Percentiles rank a stretch among this genome's conserved stretches.
phyloP scores from a whole-genome alignment of 2,329 filamentous ascomycete species.

The Talaromyces piceae region DNA sequence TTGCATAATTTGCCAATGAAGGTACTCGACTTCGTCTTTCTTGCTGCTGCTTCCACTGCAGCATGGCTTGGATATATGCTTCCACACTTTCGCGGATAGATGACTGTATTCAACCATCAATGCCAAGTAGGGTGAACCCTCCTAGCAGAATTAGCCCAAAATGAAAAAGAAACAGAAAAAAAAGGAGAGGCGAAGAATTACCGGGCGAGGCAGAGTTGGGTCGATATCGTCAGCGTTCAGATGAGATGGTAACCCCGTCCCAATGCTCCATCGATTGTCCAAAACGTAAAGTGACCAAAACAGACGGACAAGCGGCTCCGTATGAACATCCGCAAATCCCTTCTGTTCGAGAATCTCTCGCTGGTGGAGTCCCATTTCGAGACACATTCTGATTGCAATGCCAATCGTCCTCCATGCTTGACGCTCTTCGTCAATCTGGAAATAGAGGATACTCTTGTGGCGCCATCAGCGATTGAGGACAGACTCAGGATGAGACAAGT shows the following conservation, averaged over 20 bases:
- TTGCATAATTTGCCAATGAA: constrained; percentile 74
- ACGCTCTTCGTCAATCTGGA: constrained; percentile 76
- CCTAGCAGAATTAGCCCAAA: constrained; percentile 16
- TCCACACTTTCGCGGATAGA: constrained; percentile 79
- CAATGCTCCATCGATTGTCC: constrained; percentile 83
- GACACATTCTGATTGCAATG: constrained; percentile 68
- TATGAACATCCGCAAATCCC: constrained; percentile 60
- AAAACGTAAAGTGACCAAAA: constrained; percentile 86
- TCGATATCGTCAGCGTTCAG: constrained; percentile 81
- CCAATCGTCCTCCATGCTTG: constrained; percentile 87
- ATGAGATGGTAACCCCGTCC: constrained; percentile 76
- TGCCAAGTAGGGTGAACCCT: constrained; percentile 60
- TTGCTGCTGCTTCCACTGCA: constrained; percentile 54
- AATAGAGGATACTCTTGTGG: constrained; percentile 63
- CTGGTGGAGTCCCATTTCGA: constrained; percentile 76
- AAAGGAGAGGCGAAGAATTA: constrained; percentile 38
- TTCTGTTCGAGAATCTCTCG: constrained; percentile 61
- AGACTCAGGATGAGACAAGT: not conserved
- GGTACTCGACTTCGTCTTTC: constrained; percentile 65
- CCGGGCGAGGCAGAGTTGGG: constrained; percentile 66
- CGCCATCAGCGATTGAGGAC: not conserved
- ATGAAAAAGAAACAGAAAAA: too few relatives aligned
- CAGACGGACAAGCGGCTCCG: constrained; percentile 59
- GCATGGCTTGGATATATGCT: constrained; percentile 52
- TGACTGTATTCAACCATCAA: constrained; percentile 79